Conservation (phyloP, 352 stramenopile genomes). For the Phytophthora crassamura region DNA sequence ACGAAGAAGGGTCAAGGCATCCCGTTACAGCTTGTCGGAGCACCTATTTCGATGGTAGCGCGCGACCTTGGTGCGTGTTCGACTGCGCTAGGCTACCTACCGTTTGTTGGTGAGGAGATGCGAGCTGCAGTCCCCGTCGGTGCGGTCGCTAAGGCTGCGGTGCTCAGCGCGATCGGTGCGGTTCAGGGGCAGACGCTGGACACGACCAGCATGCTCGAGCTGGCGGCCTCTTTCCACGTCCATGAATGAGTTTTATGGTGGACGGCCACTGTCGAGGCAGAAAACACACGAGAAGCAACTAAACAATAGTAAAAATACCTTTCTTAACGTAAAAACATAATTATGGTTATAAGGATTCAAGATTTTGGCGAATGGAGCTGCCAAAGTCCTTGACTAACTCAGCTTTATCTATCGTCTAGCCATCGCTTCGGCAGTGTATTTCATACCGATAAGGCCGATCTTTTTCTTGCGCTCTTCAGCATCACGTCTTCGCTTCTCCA, state of each 20-base stretch:
- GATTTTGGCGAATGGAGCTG: background rate
- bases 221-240: slow-evolving; percentile 84
- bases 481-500: slow-evolving; percentile 65
- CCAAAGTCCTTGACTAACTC: background rate
- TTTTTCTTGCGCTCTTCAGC: slow-evolving; percentile 83
- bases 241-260: slow-evolving; percentile 46
- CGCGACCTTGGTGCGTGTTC: slow-evolving; percentile 69
- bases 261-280: background rate
- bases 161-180: slow-evolving; percentile 81
- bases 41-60: slow-evolving; percentile 69
- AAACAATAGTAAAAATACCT: background rate
- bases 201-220: slow-evolving; percentile 72
- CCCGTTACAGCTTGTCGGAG: slow-evolving; percentile 80
- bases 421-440: slow-evolving; percentile 69
- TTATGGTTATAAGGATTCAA: slow-evolving; percentile 8
- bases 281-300: background rate
- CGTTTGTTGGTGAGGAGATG: slow-evolving; percentile 78
- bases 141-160: slow-evolving; percentile 80
- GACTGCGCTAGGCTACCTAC: slow-evolving; percentile 57
- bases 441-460: slow-evolving; percentile 74
- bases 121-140: slow-evolving; percentile 66
- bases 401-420: slow-evolving; percentile 28
- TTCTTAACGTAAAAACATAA: slow-evolving; percentile 16
- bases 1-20: slow-evolving; percentile 65
- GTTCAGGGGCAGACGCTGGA: slow-evolving; percentile 66